Evolutionary conservation across 176 grass and related monocot species (phyloP), one percentile per base, ranked within the genome.

Genomic region (Secale cereale): DNA sequence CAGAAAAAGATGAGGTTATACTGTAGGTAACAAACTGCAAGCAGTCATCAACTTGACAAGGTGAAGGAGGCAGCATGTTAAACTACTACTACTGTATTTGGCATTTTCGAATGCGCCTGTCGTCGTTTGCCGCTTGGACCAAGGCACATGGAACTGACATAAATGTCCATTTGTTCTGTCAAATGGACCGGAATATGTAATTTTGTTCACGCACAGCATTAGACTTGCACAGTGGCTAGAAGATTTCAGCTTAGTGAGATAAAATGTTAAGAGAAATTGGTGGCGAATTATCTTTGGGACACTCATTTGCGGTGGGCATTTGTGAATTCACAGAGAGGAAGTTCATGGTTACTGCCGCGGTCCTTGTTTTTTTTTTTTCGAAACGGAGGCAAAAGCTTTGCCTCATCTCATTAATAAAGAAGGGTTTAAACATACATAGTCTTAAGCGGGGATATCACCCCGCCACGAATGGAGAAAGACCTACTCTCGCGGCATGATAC

Each of bases 261-360:
- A 56, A 57, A 57, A 22, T 57, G 7, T 56, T 56, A 17, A 16
- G 41, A 50, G 1, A 52, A 52, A 19, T 52, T 57, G 20, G 20
- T 52, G 48, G 54, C 20, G 19, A 56, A 74, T 14, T 59, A 36
- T 12, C 10, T 77, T 33, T 35, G 29, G 19, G 78, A 65, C n/a
- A 67, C 30, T 54, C 43, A 52, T 52, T 74, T 48, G 48, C 48
- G 16, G 48, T 52, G 48, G 48, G 48, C 25, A 48, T 59, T 50
- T 20, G 10, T 78, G 2, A 70, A 88, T 78, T 73, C 23, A 65
- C 81, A 88, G 87, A 31, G 1, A 65, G 9, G 13, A 73, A 74
- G 67, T 74, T 32, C 20, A 39, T 35, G 1, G 87, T 79, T n/a
- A 52, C 28, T 39, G 43, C 17, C 11, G 15, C 83, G 43, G 76